A percentile compares a stretch with the other conserved stretches of the same genome.
Conservation (phyloP, 441 rosid species). For the Adansonia rubrostipa region DNA sequence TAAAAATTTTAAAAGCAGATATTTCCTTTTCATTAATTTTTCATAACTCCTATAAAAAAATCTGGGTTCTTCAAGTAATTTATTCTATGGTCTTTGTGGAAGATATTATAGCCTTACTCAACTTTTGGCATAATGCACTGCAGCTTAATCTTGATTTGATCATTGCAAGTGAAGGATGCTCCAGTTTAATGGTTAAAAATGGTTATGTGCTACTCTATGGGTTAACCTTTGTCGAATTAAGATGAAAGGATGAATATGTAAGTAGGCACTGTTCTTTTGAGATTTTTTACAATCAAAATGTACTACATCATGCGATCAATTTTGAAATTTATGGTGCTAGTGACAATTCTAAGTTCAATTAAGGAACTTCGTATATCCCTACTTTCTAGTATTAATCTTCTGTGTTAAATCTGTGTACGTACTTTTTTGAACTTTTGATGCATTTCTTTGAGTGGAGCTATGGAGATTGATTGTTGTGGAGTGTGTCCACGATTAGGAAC, state of each 20-base stretch:
- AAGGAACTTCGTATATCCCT: background rate
- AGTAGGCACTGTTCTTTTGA: conserved; percentile 6
- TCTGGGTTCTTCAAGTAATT: background rate
- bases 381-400: background rate
- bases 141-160: conserved; percentile 17
- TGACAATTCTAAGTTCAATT: conserved; percentile 7
- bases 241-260: conserved; percentile 5
- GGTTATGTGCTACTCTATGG: conserved; percentile 1
- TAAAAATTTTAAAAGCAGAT: background rate
- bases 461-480: background rate
- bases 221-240: background rate
- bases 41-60: background rate
- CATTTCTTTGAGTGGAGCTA: background rate
- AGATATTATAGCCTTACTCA: background rate
- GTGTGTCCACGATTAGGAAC: conserved; percentile 2
- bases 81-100: conserved; percentile 3
- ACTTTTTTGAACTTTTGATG: background rate
- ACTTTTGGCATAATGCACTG: background rate
- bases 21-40: background rate
- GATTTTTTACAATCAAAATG: background rate
- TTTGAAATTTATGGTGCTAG: conserved; percentile 10
- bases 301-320: background rate
- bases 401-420: conserved; percentile 3
- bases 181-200: conserved; percentile 6
- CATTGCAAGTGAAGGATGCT: conserved; percentile 6